A percentile compares a stretch with the other conserved stretches of the same genome.
Conservation (phyloP, 2,329 filamentous ascomycete genomes). For the Colletotrichum liriopes region DNA sequence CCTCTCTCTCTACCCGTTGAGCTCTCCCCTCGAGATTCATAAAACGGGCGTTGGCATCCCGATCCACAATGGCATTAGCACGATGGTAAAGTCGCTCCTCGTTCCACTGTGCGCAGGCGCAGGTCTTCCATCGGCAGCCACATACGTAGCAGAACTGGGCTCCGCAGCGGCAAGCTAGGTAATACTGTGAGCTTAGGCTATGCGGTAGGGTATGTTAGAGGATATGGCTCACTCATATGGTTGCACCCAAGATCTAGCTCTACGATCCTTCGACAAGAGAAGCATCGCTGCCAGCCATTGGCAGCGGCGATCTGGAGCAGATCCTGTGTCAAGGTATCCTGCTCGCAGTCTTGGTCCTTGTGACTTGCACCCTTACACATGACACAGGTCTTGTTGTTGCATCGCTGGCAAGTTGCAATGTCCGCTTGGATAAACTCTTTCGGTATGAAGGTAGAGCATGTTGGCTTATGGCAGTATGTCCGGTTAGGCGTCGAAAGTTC, state of each 20-base stretch:
- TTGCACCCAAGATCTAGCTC: conserved; percentile 67
- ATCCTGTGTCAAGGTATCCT: conserved; percentile 58
- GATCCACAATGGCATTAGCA: conserved; percentile 52
- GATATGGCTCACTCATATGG: conserved; percentile 67
- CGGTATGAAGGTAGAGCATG: conserved; percentile 65
- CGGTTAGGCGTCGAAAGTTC: conserved; percentile 65
- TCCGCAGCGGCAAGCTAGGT: conserved; percentile 62
- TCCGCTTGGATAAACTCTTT: conserved; percentile 49
- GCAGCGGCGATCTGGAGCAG: conserved; percentile 57
- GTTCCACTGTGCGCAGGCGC: conserved; percentile 55
- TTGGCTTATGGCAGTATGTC: conserved; percentile 64
- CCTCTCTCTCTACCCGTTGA: conserved; percentile 44
- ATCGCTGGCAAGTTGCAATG: conserved; percentile 59
- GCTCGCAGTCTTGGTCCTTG: conserved; percentile 61
- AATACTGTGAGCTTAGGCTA: too few species aligned
- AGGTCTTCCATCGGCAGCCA: conserved; percentile 59
- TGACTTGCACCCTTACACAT: conserved; percentile 66
- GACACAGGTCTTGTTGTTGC: conserved; percentile 62
- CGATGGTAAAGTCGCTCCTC: conserved; percentile 53
- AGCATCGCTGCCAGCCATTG: conserved; percentile 68
- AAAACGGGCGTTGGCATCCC: conserved; percentile 28
- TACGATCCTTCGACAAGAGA: conserved; percentile 61
- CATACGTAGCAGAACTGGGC: conserved; percentile 66
- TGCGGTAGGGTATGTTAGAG: background rate
- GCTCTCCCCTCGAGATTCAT: background rate